Conservation (phyloP, 176 grass and related monocot species). For the Aegilops bicornis region DNA sequence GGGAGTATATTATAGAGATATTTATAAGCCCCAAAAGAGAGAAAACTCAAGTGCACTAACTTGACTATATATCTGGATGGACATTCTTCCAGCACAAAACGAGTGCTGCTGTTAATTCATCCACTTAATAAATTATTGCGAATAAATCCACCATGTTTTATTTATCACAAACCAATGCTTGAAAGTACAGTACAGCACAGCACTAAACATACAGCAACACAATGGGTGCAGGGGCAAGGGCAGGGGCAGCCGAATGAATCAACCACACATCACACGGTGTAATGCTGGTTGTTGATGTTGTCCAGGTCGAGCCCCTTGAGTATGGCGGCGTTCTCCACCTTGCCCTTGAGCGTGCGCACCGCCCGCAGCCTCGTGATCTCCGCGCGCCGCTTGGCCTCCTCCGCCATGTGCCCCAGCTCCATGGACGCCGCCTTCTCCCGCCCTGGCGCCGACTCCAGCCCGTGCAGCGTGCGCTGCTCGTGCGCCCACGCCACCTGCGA, state of each 20-base stretch:
- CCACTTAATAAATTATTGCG: not conserved
- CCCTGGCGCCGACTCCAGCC: slow-evolving; percentile 18
- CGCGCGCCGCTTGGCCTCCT: slow-evolving; percentile 50
- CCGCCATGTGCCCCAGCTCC: slow-evolving; percentile 46
- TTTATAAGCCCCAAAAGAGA: too few species aligned
- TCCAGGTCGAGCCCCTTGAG: slow-evolving; percentile 52
- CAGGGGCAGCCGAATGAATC: not conserved
- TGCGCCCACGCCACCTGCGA: slow-evolving; percentile 49
- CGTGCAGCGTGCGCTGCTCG: slow-evolving; percentile 53
- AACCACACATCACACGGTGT: slow-evolving; percentile 34
- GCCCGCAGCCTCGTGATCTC: slow-evolving; percentile 60
- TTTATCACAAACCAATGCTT: not conserved
- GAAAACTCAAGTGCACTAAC: too few species aligned
- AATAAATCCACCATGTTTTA: not conserved
- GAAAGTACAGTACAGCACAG: not conserved
- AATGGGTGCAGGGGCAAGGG: too few species aligned
- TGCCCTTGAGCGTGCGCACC: slow-evolving; percentile 60
- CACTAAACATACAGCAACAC: not conserved
- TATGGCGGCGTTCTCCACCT: slow-evolving; percentile 47
- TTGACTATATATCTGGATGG: too few species aligned
- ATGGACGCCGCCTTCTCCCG: slow-evolving; percentile 30
- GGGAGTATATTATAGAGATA: too few species aligned
- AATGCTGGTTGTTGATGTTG: slow-evolving; percentile 55
- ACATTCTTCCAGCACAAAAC: not conserved
- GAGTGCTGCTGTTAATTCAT: not conserved